A percentile compares a stretch with the other conserved stretches of the same genome.
These are phyloP conservation scores for Rhynchospora tenuis DNA, from an alignment of 176 grass and related monocot genomes.

Conservation along the genomic window DNA sequence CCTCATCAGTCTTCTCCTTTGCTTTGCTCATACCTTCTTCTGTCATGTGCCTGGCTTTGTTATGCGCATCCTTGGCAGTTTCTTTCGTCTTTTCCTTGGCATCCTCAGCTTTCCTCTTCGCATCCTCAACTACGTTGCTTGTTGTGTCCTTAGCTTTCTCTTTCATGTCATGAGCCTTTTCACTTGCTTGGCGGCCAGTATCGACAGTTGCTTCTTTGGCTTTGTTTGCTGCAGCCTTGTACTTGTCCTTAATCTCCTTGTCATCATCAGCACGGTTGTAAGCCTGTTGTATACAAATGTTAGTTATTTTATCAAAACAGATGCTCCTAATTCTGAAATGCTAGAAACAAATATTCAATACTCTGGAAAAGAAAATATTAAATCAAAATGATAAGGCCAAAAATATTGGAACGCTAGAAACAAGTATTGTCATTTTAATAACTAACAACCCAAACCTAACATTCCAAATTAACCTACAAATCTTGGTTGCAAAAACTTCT, in stretches of 20 bases:
- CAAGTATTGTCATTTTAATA: neutral
- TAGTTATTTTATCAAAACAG: neutral
- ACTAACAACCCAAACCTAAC: neutral
- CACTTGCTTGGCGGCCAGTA: constrained; percentile 32
- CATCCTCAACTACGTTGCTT: constrained; percentile 20
- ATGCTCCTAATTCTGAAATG: neutral
- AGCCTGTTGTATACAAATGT: constrained; percentile 20
- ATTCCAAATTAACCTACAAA: neutral
- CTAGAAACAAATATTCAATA: too few species aligned
- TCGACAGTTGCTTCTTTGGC: constrained; percentile 37
- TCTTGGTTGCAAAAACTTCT: neutral
- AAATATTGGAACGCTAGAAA: too few species aligned
- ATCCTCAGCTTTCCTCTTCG: constrained; percentile 26
- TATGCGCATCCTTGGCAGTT: neutral
- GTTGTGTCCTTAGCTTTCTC: constrained; percentile 12
- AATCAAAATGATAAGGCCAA: neutral
- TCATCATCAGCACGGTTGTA: constrained; percentile 32
- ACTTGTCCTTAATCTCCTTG: constrained; percentile 37
- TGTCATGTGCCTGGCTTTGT: neutral
- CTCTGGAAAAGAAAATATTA: neutral
- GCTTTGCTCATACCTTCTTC: neutral
- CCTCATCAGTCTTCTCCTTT: neutral
- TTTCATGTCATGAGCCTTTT: constrained; percentile 27
- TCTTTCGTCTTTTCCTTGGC: constrained; percentile 28
- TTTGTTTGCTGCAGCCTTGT: constrained; percentile 29